Percentiles rank a stretch among this genome's conserved stretches.
These are phyloP conservation scores for Wickerhamomyces alni DNA, from an alignment of 805 yeast genomes.

Conservation along the genomic window DNA sequence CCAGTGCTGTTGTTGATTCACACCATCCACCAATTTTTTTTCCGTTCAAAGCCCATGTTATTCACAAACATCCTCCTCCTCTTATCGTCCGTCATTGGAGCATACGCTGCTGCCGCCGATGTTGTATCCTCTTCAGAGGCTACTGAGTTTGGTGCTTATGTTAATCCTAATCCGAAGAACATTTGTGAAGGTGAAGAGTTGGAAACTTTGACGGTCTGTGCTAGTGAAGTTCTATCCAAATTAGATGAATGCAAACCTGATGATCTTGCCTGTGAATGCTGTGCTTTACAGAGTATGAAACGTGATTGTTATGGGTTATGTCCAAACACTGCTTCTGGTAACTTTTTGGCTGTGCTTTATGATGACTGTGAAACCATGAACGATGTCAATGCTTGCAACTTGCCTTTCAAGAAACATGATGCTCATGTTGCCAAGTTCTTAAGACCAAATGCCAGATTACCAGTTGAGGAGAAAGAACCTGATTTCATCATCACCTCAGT, in stretches of 20 bases:
- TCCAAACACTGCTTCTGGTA: constrained; percentile 40
- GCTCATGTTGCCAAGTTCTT: constrained; percentile 23
- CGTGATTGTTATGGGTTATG: constrained; percentile 42
- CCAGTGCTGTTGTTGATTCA: too few species aligned
- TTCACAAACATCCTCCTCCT: background rate
- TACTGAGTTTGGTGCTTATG: constrained; percentile 35
- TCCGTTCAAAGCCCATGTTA: background rate
- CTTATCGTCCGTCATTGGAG: background rate
- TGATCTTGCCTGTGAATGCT: constrained; percentile 51
- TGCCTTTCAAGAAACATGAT: constrained; percentile 43
- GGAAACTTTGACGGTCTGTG: constrained; percentile 36
- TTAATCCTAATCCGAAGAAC: constrained; percentile 41
- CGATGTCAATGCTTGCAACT: constrained; percentile 44
- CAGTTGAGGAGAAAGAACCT: constrained; percentile 22
- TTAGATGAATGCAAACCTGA: constrained; percentile 46
- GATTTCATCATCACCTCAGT: constrained; percentile 17
- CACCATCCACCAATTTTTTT: too few species aligned
- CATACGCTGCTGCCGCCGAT: constrained; percentile 10
- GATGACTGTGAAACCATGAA: constrained; percentile 40
- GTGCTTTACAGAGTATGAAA: constrained; percentile 45
- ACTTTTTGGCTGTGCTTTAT: constrained; percentile 38
- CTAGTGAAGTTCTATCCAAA: constrained; percentile 38
- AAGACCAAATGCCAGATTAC: constrained; percentile 20
- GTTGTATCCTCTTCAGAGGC: constrained; percentile 16
- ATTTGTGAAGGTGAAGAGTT: constrained; percentile 40